phyloP scores from a whole-genome alignment of 1,139 yeast genomes.

The Blastobotrys proliferans region DNA sequence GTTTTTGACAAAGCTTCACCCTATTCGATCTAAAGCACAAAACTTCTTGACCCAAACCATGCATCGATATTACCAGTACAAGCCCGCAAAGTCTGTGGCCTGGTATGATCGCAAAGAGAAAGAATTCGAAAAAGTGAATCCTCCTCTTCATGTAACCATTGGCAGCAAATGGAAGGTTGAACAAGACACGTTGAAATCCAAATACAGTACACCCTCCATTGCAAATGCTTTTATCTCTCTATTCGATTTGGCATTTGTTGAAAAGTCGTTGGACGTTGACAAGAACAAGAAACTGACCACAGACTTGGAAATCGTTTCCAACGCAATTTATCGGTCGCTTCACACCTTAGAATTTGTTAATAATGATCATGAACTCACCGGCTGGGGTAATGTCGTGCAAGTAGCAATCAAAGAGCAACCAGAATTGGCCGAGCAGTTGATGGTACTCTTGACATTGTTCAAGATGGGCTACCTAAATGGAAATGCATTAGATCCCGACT shows the following conservation, averaged over 20 bases:
- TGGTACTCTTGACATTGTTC: constrained; percentile 31
- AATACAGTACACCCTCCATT: background rate
- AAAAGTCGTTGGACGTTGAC: background rate
- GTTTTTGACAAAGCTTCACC: constrained; percentile 48
- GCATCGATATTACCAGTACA: constrained; percentile 82
- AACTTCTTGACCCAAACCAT: constrained; percentile 68
- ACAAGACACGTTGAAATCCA: constrained; percentile 11
- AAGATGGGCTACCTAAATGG: constrained; percentile 25
- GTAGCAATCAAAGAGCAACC: constrained; percentile 30
- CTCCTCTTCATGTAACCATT: constrained; percentile 23
- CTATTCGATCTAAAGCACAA: constrained; percentile 55
- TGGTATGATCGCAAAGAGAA: constrained; percentile 50
- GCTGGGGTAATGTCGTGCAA: constrained; percentile 55
- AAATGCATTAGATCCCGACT: constrained; percentile 15
- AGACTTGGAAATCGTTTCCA: constrained; percentile 25
- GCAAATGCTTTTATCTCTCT: constrained; percentile 5
- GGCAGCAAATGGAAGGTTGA: constrained; percentile 22
- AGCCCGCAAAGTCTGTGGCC: constrained; percentile 43
- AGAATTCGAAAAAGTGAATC: constrained; percentile 21
- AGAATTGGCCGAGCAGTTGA: constrained; percentile 29
- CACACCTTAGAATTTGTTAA: constrained; percentile 55
- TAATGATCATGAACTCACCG: constrained; percentile 41
- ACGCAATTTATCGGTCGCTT: constrained; percentile 57
- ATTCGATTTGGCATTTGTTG: constrained; percentile 8
- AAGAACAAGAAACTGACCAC: background rate